phyloP scores from a whole-genome alignment of 2,329 filamentous ascomycete genomes.

The Teratosphaeria viscida region DNA sequence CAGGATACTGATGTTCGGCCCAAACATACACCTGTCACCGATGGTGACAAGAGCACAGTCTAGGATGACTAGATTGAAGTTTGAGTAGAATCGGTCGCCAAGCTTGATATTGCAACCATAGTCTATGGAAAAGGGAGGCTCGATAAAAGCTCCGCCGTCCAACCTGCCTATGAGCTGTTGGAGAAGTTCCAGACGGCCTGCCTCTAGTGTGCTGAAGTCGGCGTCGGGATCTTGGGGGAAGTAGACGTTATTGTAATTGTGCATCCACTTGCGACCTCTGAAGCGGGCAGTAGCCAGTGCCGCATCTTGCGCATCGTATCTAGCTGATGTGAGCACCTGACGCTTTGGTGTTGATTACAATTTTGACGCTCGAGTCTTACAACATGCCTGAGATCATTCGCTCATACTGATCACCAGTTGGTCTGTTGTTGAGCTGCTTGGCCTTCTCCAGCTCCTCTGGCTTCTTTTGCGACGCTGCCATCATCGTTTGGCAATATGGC shows the following conservation, averaged over 20 bases:
- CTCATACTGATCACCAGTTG: not conserved
- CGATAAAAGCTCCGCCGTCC: constrained; percentile 56
- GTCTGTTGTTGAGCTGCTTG: not conserved
- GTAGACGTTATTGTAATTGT: not conserved
- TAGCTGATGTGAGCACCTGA: not conserved
- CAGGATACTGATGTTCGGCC: constrained; percentile 68
- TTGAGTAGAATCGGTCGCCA: constrained; percentile 65
- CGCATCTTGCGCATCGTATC: not conserved
- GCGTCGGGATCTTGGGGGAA: not conserved
- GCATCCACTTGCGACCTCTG: not conserved
- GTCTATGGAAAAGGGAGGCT: constrained; percentile 60
- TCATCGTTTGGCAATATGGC: not conserved
- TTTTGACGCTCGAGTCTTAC: not conserved
- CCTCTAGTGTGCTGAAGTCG: not conserved
- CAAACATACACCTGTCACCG: constrained; percentile 66
- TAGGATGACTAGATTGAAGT: constrained; percentile 62
- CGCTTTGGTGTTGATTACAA: no score
- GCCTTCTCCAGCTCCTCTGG: not conserved
- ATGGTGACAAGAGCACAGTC: constrained; percentile 68
- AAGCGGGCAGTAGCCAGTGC: not conserved
- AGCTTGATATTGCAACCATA: constrained; percentile 68
- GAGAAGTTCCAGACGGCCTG: not conserved
- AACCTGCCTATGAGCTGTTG: constrained; percentile 25
- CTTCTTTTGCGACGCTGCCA: not conserved
- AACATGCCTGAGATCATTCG: not conserved